Base-by-base conservation (phyloP, 1,139 yeast genomes). In the Barnettozyma hawaiiensis region DNA sequence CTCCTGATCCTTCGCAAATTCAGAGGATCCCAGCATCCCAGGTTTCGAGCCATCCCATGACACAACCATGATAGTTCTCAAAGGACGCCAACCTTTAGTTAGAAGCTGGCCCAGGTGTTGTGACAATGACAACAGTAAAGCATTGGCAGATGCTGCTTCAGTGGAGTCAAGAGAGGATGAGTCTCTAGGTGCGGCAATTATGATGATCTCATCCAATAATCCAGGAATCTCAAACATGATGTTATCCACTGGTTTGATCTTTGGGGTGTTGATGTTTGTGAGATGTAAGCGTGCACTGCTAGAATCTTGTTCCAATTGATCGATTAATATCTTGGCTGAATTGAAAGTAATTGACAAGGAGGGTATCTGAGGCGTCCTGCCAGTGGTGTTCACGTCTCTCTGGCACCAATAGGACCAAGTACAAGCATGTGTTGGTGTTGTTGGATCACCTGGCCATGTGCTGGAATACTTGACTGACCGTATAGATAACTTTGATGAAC, bases 391-490 rank as follows among this genome's bases (percentile, higher is more conserved):
- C 19, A 15, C 21, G 10, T 42, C 38, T 31, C 45, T 29, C n/a
- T 31, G 20, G 31, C 45, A 42, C 45, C 45, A 42, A 21, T 38
- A 31, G n/a, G 36, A 38, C 28, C 37, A 48, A 3, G 56, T 51
- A 22, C 54, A 55, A n/a, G 76, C 61, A 62, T 65, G 69, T 4
- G 73, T 74, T 2, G 85, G 79, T 32, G 83, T 79, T 1, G 89
- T 79, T 31, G 90, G 90, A 57, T 82, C 90, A 19, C 90, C 90
- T 0, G 87, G 86, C 24, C 64, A 65, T 26, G 75, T 77, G 6
- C 78, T 74, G 44, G 78, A 68, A 49, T 69, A 78, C 48, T 71
- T 79, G 1, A 76, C 81, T 12, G 83, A 70, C 6, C 75, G 37
- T 61, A 54, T 7, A 67, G 66, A 43, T 67, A 67, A 41, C 77